Conservation (phyloP, 2,329 filamentous ascomycete genomes). For the Hypomyces perniciosus region DNA sequence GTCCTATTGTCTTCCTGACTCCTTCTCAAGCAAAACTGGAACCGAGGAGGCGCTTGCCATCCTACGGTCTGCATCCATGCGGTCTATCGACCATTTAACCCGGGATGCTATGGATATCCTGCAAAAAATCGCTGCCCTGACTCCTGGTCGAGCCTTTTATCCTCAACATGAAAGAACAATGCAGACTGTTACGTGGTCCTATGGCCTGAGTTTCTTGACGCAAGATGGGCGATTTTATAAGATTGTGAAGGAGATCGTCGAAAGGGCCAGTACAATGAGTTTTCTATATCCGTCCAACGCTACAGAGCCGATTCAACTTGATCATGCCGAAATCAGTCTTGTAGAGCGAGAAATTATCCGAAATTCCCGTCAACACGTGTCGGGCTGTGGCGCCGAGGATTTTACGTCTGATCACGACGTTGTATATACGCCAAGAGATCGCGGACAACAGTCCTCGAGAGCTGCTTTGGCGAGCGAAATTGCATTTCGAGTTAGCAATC, state of each 20-base stretch:
- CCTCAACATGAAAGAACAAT: conserved; percentile 34
- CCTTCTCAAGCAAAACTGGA: conserved; percentile 42
- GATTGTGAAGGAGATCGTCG: too few relatives aligned
- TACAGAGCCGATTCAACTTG: too few relatives aligned
- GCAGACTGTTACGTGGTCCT: too few relatives aligned
- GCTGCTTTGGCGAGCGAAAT: too few relatives aligned
- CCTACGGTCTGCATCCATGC: conserved; percentile 41
- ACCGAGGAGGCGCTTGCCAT: conserved; percentile 48
- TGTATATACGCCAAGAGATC: too few relatives aligned
- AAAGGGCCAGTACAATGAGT: too few relatives aligned
- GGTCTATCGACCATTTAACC: conserved; percentile 31
- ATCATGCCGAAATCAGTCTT: not conserved
- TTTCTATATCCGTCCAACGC: too few relatives aligned
- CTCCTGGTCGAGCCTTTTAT: conserved; percentile 33
- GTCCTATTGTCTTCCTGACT: conserved; percentile 44
- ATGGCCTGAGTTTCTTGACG: too few relatives aligned
- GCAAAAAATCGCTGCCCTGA: not conserved
- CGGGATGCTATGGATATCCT: conserved; percentile 4
- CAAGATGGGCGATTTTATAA: too few relatives aligned
- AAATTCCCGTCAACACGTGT: conserved; percentile 9
- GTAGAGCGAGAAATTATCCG: conserved; percentile 15
- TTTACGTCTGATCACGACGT: too few relatives aligned
- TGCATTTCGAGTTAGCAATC: too few relatives aligned
- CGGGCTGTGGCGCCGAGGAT: conserved; percentile 18
- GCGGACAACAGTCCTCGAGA: too few relatives aligned